phyloP scores from a whole-genome alignment of 2,329 filamentous ascomycete species.

The Fusarium torulosum region DNA sequence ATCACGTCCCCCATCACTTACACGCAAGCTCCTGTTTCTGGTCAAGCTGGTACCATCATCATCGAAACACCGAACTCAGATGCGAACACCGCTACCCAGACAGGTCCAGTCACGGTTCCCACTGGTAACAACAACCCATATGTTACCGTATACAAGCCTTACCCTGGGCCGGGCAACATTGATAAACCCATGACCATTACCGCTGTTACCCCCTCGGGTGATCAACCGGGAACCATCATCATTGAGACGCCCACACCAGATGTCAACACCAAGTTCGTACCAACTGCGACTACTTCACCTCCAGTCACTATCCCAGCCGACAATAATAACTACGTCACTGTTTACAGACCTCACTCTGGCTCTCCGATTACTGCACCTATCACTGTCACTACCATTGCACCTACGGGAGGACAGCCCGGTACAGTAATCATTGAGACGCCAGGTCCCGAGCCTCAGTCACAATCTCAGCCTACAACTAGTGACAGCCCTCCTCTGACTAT shows the following conservation, averaged over 20 bases:
- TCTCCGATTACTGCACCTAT: slow-evolving; percentile 29
- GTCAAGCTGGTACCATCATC: slow-evolving; percentile 30
- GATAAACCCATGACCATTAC: slow-evolving; percentile 35
- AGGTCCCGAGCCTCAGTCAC: slow-evolving; percentile 7
- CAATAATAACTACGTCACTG: slow-evolving; percentile 23
- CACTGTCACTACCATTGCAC: slow-evolving; percentile 39
- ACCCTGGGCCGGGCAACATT: slow-evolving; percentile 36
- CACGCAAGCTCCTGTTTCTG: slow-evolving; percentile 29
- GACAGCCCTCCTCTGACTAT: slow-evolving; percentile 22
- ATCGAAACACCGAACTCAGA: slow-evolving; percentile 35
- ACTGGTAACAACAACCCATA: slow-evolving; percentile 26
- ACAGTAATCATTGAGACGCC: slow-evolving; percentile 38
- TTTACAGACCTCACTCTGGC: slow-evolving; percentile 34
- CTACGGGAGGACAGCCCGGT: slow-evolving; percentile 34
- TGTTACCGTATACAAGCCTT: slow-evolving; percentile 34
- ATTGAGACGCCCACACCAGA: slow-evolving; percentile 34
- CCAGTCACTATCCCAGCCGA: slow-evolving; percentile 18
- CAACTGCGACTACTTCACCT: slow-evolving; percentile 4
- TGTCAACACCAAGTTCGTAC: slow-evolving; percentile 31
- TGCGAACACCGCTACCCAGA: slow-evolving; percentile 24
- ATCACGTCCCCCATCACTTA: slow-evolving; percentile 29
- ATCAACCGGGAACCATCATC: slow-evolving; percentile 32
- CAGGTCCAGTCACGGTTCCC: slow-evolving; percentile 24
- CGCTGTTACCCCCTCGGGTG: slow-evolving; percentile 19
- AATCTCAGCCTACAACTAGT: neutral